Evolutionary conservation across 2,329 filamentous ascomycete genomes (phyloP), one percentile per base, ranked within the genome.

Genomic region (Penicillium sp.): DNA sequence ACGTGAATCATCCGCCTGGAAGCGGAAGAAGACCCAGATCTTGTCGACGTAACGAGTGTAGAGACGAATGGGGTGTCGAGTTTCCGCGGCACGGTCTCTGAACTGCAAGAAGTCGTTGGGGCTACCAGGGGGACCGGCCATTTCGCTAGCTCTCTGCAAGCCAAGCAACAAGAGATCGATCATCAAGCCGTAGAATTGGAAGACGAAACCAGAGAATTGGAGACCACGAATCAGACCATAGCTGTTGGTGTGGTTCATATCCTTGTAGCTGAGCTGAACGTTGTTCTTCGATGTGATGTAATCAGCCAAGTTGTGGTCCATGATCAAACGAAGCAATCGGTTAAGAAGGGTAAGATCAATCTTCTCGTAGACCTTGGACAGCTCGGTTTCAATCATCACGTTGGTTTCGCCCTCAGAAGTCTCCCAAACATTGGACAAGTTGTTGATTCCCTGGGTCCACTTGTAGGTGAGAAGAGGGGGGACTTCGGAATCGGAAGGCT

Each of bases 261-360:
- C 94, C 79, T 99, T 99, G 81, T 99, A 99, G 58, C 95, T 97
- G 59, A 99, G 83, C 72, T 97, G 93, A 11, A 99, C 94, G 69
- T 99, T 99, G 81, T 99, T 99, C 84, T 99, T 99, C 36, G 93
- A 92, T 1, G 93, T 97, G 69, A 99, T 99, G 76, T 99, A 99
- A 73, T 99, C 95, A 5, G 94, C 94, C 77, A 99, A 77, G 72
- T 99, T 99, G 81, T 99, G 94, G 67, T 99, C 95, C 95, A 99
- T 99, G 72, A 99, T 97, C 62, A 99, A 77, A 45, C 94, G 85
- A 46, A 99, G 81, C 31, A 99, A 82, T 54, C 93, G 90, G 77
- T 99, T 99, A 64, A 99, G 84, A 53, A 99, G 80, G 0, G 94
- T 99, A 58, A 99, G 79, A 77, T 99, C 94, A 58, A 99, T 96